phyloP scores from a whole-genome alignment of 768 basidiomycete genomes.

The Lactarius sanguifluus region DNA sequence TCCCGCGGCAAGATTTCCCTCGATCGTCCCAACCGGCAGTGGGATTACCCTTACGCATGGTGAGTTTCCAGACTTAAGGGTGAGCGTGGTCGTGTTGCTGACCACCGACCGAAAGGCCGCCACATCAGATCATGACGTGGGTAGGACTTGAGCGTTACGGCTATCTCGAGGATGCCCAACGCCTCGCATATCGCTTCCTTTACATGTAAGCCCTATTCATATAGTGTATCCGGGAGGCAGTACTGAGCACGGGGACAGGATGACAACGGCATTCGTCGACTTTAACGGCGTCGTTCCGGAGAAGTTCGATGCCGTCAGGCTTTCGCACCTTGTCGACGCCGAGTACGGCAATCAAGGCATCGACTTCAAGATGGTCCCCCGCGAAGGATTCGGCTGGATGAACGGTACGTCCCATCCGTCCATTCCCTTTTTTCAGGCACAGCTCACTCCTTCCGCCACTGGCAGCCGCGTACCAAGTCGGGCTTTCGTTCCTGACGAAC shows the following conservation, averaged over 20 bases:
- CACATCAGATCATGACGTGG: slow-evolving; percentile 99
- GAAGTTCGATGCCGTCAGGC: slow-evolving; percentile 97
- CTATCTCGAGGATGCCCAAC: slow-evolving; percentile 88
- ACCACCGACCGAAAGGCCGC: slow-evolving; percentile 56
- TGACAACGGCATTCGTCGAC: slow-evolving; percentile 92
- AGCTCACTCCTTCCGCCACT: background rate
- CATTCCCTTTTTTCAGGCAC: background rate
- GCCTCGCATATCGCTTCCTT: slow-evolving; percentile 93
- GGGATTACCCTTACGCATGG: slow-evolving; percentile 95
- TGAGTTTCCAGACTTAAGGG: slow-evolving; percentile 33
- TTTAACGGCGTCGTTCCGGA: slow-evolving; percentile 98
- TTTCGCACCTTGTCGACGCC: slow-evolving; percentile 94
- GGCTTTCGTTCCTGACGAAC: slow-evolving; percentile 88
- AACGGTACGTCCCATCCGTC: slow-evolving; percentile 57
- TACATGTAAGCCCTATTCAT: slow-evolving; percentile 68
- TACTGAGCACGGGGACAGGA: slow-evolving; percentile 47
- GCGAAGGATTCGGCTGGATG: slow-evolving; percentile 99
- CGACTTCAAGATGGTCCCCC: slow-evolving; percentile 96
- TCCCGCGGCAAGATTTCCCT: slow-evolving; percentile 94
- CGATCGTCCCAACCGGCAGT: slow-evolving; percentile 96
- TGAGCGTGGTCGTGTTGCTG: slow-evolving; percentile 23
- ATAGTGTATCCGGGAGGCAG: background rate
- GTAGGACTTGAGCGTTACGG: slow-evolving; percentile 96
- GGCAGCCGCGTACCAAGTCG: slow-evolving; percentile 92
- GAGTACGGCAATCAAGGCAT: slow-evolving; percentile 96